Evolutionary conservation across 768 basidiomycete species (phyloP).

Genomic region (Lanmaoa pseudosensibilis): DNA sequence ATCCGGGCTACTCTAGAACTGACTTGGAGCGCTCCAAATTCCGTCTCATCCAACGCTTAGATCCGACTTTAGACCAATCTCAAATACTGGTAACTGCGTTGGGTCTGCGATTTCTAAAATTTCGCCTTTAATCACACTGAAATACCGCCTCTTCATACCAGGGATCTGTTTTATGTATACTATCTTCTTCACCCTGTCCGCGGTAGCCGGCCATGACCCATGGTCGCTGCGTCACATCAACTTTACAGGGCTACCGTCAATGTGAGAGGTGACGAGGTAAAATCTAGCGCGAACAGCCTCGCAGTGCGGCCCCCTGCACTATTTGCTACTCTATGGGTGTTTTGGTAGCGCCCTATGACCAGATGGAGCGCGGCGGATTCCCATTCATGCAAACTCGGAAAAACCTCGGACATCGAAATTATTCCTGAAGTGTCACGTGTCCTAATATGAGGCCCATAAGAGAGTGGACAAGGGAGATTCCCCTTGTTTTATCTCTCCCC

Average conservation of each 20-base stretch:
- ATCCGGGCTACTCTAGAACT: too few species aligned
- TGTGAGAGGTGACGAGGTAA: neutral
- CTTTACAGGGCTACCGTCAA: neutral
- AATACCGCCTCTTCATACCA: neutral
- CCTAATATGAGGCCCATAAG: constrained; percentile 2
- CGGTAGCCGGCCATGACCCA: neutral
- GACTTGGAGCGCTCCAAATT: too few species aligned
- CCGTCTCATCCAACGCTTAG: too few species aligned
- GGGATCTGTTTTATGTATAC: neutral
- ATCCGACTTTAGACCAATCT: too few species aligned
- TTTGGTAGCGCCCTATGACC: neutral
- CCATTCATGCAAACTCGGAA: constrained; percentile 2
- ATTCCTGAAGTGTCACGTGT: constrained; percentile 21
- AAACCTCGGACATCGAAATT: constrained; percentile 11
- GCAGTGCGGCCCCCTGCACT: neutral
- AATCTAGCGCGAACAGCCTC: neutral
- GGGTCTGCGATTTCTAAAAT: neutral
- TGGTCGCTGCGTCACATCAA: neutral
- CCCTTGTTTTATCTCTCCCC: constrained; percentile 9
- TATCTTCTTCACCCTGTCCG: neutral
- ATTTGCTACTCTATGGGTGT: neutral
- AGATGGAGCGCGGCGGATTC: neutral
- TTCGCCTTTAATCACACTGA: neutral
- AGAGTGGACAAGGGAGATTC: neutral
- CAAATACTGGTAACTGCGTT: too few species aligned